A percentile compares a stretch with the other conserved stretches of the same genome.
Conservation (phyloP, 2,329 filamentous ascomycete genomes). For the Cladorrhinum sp. region DNA sequence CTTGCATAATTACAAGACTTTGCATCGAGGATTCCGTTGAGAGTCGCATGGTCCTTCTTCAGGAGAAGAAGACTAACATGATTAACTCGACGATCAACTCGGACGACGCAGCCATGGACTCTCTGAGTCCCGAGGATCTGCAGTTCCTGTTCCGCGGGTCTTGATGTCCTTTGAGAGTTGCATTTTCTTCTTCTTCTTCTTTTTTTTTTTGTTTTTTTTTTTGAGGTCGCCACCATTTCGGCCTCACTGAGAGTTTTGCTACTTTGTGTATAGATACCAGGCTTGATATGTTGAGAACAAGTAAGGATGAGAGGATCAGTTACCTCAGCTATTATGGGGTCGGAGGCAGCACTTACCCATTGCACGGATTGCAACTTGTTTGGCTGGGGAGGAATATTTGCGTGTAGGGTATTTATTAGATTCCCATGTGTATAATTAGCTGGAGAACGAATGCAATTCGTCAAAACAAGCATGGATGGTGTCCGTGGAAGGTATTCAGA, state of each 20-base stretch:
- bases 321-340: no score
- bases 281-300: background rate
- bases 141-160: conserved; percentile 88
- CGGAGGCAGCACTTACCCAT: background rate
- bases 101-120: conserved; percentile 87
- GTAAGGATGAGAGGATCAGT: background rate
- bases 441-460: no score
- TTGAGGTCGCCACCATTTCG: background rate
- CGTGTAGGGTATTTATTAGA: no score
- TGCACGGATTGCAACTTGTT: background rate
- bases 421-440: no score
- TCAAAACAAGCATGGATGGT: no score
- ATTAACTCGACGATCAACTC: conserved; percentile 96
- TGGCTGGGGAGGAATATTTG: background rate
- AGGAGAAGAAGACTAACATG: conserved; percentile 99
- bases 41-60: conserved; percentile 88
- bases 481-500: no score
- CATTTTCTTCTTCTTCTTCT: background rate
- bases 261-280: background rate
- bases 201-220: background rate
- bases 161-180: conserved; percentile 27
- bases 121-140: conserved; percentile 85
- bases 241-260: background rate
- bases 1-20: conserved; percentile 89
- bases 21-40: conserved; percentile 98